Conservation (phyloP, 768 basidiomycete genomes). For the Termitomyces sp. region DNA sequence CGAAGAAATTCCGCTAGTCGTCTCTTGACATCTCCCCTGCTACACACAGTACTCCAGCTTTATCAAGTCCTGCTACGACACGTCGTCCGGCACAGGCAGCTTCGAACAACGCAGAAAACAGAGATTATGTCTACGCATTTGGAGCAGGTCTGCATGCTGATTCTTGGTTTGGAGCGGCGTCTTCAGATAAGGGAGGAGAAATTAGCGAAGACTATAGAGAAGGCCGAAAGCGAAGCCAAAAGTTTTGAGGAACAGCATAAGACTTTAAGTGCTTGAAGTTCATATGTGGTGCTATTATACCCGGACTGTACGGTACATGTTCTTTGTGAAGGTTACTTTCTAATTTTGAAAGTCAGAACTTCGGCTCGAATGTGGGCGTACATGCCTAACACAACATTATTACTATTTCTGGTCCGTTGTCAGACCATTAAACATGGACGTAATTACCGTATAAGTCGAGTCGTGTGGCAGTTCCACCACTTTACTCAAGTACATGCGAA, state of each 20-base stretch:
- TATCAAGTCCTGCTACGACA: slow-evolving; percentile 33
- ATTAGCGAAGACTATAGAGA: slow-evolving; percentile 16
- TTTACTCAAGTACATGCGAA: background rate
- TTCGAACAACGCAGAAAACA: slow-evolving; percentile 6
- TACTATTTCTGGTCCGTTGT: background rate
- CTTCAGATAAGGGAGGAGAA: slow-evolving; percentile 22
- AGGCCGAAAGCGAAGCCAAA: slow-evolving; percentile 17
- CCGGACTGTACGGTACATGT: background rate
- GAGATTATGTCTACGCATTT: slow-evolving; percentile 11
- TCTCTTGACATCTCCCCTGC: slow-evolving; percentile 31
- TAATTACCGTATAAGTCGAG: background rate
- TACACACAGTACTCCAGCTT: slow-evolving; percentile 16
- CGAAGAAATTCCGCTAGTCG: slow-evolving; percentile 18
- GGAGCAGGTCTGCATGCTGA: slow-evolving; percentile 20
- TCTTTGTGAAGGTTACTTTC: background rate
- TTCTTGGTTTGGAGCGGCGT: slow-evolving; percentile 22
- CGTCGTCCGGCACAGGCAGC: slow-evolving; percentile 21
- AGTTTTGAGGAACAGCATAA: slow-evolving; percentile 17
- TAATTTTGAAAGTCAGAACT: background rate
- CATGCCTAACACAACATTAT: background rate
- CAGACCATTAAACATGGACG: background rate
- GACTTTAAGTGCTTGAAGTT: slow-evolving; percentile 2
- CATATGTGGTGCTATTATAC: background rate
- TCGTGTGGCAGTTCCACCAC: background rate
- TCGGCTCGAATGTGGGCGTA: background rate